Evolutionary conservation across 2,329 filamentous ascomycete genomes (phyloP).

Genomic region (Sclerotinia borealis): DNA sequence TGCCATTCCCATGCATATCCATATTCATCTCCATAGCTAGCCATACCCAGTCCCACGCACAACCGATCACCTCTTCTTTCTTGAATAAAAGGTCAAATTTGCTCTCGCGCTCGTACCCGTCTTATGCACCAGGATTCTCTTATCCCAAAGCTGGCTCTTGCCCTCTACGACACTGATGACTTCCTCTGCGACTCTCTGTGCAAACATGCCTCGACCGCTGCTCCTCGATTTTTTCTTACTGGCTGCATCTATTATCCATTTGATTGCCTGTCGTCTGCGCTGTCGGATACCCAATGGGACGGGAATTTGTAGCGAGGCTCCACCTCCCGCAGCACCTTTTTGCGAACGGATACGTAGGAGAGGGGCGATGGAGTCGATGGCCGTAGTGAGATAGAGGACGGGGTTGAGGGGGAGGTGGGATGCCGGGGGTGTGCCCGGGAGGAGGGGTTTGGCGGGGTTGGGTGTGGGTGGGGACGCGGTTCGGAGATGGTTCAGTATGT

Average conservation of each 20-base stretch:
- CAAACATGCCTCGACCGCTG: constrained; percentile 66
- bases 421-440: constrained; percentile 71
- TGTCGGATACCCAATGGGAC: constrained; percentile 69
- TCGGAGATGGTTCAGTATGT: constrained; percentile 77
- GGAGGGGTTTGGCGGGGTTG: constrained; percentile 63
- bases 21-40: neutral
- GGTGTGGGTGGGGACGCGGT: constrained; percentile 74
- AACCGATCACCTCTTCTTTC: neutral
- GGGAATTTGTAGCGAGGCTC: constrained; percentile 75
- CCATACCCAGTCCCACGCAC: neutral
- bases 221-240: constrained; percentile 69
- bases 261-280: constrained; percentile 69
- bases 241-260: constrained; percentile 85
- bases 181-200: constrained; percentile 76
- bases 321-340: constrained; percentile 78
- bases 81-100: constrained; percentile 49
- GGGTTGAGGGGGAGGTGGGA: constrained; percentile 82
- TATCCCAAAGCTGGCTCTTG: constrained; percentile 76
- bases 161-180: constrained; percentile 84
- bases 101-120: constrained; percentile 69
- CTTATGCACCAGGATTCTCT: constrained; percentile 72
- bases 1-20: neutral
- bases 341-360: constrained; percentile 73
- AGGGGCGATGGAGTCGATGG: constrained; percentile 88
- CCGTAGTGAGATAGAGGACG: constrained; percentile 79